Evolutionary conservation across 768 basidiomycete species (phyloP).

Genomic region (Sarcodon sp.): DNA sequence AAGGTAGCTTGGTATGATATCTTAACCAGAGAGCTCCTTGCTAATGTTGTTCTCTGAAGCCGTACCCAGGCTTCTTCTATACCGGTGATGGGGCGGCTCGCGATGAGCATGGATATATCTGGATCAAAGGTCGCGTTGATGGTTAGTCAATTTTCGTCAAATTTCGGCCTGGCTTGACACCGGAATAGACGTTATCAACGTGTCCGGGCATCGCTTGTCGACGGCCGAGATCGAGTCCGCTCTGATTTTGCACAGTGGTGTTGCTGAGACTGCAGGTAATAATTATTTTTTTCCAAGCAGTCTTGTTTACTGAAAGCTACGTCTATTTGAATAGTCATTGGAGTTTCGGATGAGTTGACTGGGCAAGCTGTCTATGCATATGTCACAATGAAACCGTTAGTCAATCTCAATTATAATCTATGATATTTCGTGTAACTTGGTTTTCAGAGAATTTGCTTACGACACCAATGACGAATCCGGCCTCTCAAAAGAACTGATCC

Average conservation of each 20-base stretch:
- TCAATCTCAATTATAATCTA: constrained; percentile 4
- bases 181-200: constrained; percentile 83
- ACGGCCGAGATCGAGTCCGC: constrained; percentile 98
- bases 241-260: constrained; percentile 86
- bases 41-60: constrained; percentile 17
- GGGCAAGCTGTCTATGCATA: constrained; percentile 94
- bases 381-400: constrained; percentile 88
- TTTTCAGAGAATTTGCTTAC: constrained; percentile 62
- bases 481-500: constrained; percentile 76
- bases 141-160: constrained; percentile 30
- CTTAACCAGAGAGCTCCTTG: background rate
- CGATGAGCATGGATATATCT: constrained; percentile 93
- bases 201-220: constrained; percentile 91
- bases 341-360: constrained; percentile 75
- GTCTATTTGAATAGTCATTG: constrained; percentile 41
- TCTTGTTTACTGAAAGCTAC: constrained; percentile 3
- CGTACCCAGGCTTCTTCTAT: constrained; percentile 87
- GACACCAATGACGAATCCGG: constrained; percentile 55
- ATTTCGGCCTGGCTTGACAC: constrained; percentile 2
- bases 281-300: background rate
- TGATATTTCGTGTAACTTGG: background rate
- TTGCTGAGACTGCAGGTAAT: constrained; percentile 83
- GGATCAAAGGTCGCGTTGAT: constrained; percentile 97
- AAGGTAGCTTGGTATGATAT: constrained; percentile 18
- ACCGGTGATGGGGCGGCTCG: constrained; percentile 97